A percentile compares a stretch with the other conserved stretches of the same genome.
Conservation (phyloP, 176 grass and related monocot species). For the Pontederia paniculata region DNA sequence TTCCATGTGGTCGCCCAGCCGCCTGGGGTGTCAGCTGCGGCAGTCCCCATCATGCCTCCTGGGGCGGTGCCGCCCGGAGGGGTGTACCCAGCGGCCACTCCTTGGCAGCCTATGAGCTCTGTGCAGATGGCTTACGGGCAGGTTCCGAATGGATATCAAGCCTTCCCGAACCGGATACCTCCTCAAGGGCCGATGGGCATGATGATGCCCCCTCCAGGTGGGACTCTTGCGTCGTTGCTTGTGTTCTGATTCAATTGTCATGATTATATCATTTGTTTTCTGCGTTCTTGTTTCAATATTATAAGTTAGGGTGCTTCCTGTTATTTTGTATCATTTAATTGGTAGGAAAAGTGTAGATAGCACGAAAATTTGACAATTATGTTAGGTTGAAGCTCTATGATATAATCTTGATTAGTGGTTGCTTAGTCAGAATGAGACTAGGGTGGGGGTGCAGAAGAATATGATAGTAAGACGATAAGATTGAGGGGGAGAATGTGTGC, state of each 20-base stretch:
- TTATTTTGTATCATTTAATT: too few relatives aligned
- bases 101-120: constrained; percentile 2
- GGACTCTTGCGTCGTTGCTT: constrained; percentile 11
- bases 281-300: neutral
- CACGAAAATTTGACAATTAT: too few relatives aligned
- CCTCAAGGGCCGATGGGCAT: too few relatives aligned
- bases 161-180: constrained; percentile 19
- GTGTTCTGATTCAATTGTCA: neutral
- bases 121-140: constrained; percentile 26
- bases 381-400: too few relatives aligned
- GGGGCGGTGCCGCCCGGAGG: too few relatives aligned
- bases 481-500: neutral
- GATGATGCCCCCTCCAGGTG: constrained; percentile 46
- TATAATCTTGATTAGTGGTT: too few relatives aligned
- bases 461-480: neutral
- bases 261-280: neutral
- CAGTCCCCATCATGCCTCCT: constrained; percentile 3
- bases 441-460: neutral
- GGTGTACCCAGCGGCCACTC: neutral
- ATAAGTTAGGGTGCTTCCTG: neutral
- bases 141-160: constrained; percentile 18
- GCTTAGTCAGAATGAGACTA: too few relatives aligned
- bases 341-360: too few relatives aligned
- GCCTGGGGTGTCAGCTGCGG: constrained; percentile 20
- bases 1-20: constrained; percentile 28